Evolutionary conservation across 2,329 filamentous ascomycete species (phyloP).

Genomic region (Cytospora mali): DNA sequence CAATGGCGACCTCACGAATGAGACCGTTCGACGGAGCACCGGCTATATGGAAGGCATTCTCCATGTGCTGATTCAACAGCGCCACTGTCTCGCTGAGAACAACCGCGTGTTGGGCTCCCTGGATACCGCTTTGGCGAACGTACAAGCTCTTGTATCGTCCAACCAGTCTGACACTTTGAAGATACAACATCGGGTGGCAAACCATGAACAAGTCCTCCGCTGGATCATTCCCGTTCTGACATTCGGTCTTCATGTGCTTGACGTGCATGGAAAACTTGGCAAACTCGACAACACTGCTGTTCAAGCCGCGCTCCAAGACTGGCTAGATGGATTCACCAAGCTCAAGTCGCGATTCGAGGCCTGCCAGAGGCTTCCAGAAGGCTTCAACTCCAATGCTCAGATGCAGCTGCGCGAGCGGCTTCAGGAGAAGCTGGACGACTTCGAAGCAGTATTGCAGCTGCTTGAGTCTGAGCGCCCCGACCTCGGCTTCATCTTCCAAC

Average conservation of each 20-base stretch:
- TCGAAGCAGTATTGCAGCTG: slow-evolving; percentile 43
- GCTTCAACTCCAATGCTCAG: slow-evolving; percentile 48
- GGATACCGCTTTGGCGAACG: slow-evolving; percentile 39
- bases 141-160: slow-evolving; percentile 40
- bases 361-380: slow-evolving; percentile 53
- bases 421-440: slow-evolving; percentile 42
- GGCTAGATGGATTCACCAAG: slow-evolving; percentile 51
- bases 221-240: slow-evolving; percentile 74
- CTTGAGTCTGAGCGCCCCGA: slow-evolving; percentile 55
- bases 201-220: slow-evolving; percentile 37
- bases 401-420: slow-evolving; percentile 40
- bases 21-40: slow-evolving; percentile 77
- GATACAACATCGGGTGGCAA: slow-evolving; percentile 27
- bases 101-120: slow-evolving; percentile 45
- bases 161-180: slow-evolving; percentile 31
- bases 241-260: slow-evolving; percentile 63
- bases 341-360: slow-evolving; percentile 46
- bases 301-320: slow-evolving; percentile 49
- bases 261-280: slow-evolving; percentile 69
- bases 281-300: slow-evolving; percentile 50
- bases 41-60: slow-evolving; percentile 88
- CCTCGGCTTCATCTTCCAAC: slow-evolving; percentile 65
- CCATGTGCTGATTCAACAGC: slow-evolving; percentile 63
- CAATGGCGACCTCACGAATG: slow-evolving; percentile 80
- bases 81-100: slow-evolving; percentile 49